Evolutionary conservation across 202 grass and related monocot species (phyloP), one percentile per base, ranked within the genome.

Genomic region (Alloteropsis angusta): DNA sequence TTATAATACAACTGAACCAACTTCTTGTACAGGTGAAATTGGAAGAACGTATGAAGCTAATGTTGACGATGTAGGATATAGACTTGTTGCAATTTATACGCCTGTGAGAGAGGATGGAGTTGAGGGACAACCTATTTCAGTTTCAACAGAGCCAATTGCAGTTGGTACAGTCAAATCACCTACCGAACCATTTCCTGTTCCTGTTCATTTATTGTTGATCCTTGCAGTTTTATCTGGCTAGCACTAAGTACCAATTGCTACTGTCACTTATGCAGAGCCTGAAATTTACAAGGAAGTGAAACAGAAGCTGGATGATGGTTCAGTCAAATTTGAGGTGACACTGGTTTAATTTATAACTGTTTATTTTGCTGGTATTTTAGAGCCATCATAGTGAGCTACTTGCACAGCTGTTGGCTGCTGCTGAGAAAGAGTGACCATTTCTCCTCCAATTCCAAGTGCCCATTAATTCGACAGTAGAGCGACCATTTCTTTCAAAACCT

Each of bases 41-140:
- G 90, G 89, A 76, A 87, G 85, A 86, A 95, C 79, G 82, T 98
- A 95, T 56, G 96, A 98, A 87, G 96, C 96, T 69, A 98, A 98
- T 76, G 92, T 95, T 61, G 96, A 98, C 62, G 96, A 98, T 77
- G 96, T 95, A 75, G 96, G 90, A 21, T 98, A 98, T 69, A 90
- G 90, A 85, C 75, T 98, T 82, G 95, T 98, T 50, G 92, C 76
- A 79, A 90, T 98, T 80, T 98, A 98, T 67, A 95, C 96, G 55
- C 96, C 96, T 32, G 84, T 95, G 68, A 91, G 96, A 73, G 92
- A 98, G 82, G 89, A 98, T 84, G 96, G 92, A 68, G 69, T 93
- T 81, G 96, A 95, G 76, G 92, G 92, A 80, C 85, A 87, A 48
- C 89, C 96, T 81, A 74, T 98, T 65, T 98, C 96, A 84, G 87